Percentiles rank a stretch among this genome's conserved stretches.
Evolutionary conservation across 2,329 filamentous ascomycete genomes (phyloP).

Genomic region (Fusarium sterilihyphosum): DNA sequence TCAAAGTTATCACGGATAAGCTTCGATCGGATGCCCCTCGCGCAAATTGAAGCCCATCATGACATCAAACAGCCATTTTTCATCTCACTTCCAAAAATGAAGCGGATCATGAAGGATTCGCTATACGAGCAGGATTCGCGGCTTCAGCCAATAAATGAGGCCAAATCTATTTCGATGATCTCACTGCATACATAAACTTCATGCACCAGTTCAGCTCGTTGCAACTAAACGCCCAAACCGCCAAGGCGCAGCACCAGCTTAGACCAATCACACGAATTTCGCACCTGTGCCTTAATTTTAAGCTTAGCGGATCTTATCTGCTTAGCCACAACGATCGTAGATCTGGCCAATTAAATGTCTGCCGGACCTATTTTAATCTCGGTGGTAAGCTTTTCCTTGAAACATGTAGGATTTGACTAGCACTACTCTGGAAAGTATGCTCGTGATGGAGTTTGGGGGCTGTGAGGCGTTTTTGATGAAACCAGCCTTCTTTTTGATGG

Average conservation of each 20-base stretch:
- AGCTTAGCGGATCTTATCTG: not conserved
- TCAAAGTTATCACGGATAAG: not conserved
- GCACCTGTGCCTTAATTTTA: not conserved
- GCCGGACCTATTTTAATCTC: not conserved
- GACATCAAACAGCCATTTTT: not conserved
- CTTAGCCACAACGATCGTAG: not conserved
- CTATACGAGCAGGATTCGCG: not conserved
- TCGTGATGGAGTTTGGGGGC: not conserved
- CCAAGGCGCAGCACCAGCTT: not conserved
- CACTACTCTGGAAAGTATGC: not conserved
- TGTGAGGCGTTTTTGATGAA: not conserved
- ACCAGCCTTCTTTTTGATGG: not conserved
- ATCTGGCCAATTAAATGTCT: not conserved
- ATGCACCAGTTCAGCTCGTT: not conserved
- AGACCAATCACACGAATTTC: not conserved
- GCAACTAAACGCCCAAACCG: not conserved
- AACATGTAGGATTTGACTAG: not conserved
- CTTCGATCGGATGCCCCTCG: fast-evolving
- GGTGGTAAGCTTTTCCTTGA: not conserved
- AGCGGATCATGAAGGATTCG: not conserved
- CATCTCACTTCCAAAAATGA: not conserved
- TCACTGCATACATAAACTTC: not conserved
- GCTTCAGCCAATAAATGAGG: not conserved
- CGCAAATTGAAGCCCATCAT: not conserved
- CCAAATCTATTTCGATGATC: not conserved